These are phyloP conservation scores for Xerocomellus dryophilus DNA, from an alignment of 768 basidiomycete species.

Conservation along the genomic window DNA sequence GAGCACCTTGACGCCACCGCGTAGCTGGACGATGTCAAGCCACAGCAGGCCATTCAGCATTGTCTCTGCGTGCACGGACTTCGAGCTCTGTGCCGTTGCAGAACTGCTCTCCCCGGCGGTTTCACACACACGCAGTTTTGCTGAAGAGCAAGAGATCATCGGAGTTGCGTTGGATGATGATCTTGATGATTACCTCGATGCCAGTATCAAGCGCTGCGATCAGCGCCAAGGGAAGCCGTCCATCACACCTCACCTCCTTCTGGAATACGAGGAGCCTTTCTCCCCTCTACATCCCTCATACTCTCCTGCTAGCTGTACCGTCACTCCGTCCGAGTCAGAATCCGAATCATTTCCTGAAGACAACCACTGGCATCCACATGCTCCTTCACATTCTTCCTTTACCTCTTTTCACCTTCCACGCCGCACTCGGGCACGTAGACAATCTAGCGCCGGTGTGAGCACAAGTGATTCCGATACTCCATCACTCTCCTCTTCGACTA, in stretches of 20 bases:
- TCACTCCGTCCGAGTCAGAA: constrained; percentile 36
- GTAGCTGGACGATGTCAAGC: constrained; percentile 22
- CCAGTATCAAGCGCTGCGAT: constrained; percentile 14
- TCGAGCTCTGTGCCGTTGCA: constrained; percentile 49
- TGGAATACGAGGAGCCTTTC: constrained; percentile 32
- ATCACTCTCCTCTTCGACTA: constrained; percentile 43
- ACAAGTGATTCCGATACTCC: constrained; percentile 45
- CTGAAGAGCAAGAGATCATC: constrained; percentile 26
- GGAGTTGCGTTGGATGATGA: constrained; percentile 27
- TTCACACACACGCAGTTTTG: constrained; percentile 20
- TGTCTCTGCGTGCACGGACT: constrained; percentile 47
- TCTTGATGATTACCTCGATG: constrained; percentile 30
- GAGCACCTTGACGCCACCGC: constrained; percentile 24
- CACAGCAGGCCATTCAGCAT: constrained; percentile 38
- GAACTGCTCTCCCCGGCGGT: constrained; percentile 43
- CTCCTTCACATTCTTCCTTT: constrained; percentile 18
- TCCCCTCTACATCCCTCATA: constrained; percentile 25
- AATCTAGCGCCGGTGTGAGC: constrained; percentile 29
- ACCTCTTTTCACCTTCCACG: constrained; percentile 35
- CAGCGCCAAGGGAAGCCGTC: constrained; percentile 10
- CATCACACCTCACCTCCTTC: constrained; percentile 23
- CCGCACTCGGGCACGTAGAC: constrained; percentile 28
- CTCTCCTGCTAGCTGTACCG: constrained; percentile 6
- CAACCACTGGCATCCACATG: constrained; percentile 22
- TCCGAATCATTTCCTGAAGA: constrained; percentile 32